Evolutionary conservation across 2,329 filamentous ascomycete species (phyloP), one percentile per base, ranked within the genome.

Genomic region (Emergomyces africanus): DNA sequence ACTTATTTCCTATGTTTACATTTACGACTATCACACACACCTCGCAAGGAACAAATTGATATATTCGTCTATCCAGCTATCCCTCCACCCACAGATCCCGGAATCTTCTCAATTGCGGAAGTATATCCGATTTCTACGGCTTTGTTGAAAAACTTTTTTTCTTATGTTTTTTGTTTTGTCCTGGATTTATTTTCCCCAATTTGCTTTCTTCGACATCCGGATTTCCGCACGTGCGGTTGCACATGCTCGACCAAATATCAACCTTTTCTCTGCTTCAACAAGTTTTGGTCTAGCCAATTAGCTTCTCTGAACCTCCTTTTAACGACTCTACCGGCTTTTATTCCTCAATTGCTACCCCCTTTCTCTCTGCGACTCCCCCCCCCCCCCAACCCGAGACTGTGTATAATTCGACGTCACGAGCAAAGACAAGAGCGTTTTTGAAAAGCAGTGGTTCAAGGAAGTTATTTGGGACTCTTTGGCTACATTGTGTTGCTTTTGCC

Each of bases 1-100:
- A 20, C 49, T 53, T 30, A 50, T 58, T 58, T 58, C 57, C 39
- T 58, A 58, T 58, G 57, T 58, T 20, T 57, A 25, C 23, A 57
- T 35, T 30, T 39, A 15, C 23, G 25, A 41, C 14, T 54, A 15
- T 54, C n/a, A 10, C n/a, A 18, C 14, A 28, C 20, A 25, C 0
- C n/a, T 4, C 20, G 14, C 8, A 3, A 54, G 18, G 51, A 54
- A 54, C 25, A 41, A 54, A 54, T 53, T 41, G 51, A 54, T 20
- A 28, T n/a, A 55, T 28, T 23, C 33, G 14, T 12, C 15, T 39
- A 54, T 39, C n/a, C 50, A 33, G 37, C 33, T n/a, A 35, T 20
- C 33, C 33, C 20, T 44, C 18, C 18, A 53, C 6, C n/a, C 51
- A 37, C 51, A 25, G 25, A 44, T 55, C 25, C 54, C 54, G 37